A percentile compares a stretch with the other conserved stretches of the same genome.
phyloP scores from a whole-genome alignment of 1,139 yeast genomes.

The Oligophagozyma castellii region DNA sequence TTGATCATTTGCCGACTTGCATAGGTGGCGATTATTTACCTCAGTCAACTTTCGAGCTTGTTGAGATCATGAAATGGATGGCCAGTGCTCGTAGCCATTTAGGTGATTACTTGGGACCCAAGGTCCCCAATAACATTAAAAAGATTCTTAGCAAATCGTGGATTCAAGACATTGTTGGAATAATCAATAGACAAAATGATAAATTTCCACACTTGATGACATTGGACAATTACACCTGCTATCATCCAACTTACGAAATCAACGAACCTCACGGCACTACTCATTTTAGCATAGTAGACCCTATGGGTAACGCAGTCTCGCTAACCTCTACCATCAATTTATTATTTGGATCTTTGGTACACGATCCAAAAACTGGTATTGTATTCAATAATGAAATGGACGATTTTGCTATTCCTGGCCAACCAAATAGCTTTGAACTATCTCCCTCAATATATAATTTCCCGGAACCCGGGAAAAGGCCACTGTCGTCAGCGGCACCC shows the following conservation, averaged over 20 bases:
- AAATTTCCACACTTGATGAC: constrained; percentile 29
- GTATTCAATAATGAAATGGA: constrained; percentile 89
- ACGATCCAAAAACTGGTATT: constrained; percentile 72
- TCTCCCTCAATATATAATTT: constrained; percentile 72
- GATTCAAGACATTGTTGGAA: constrained; percentile 35
- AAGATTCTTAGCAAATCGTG: constrained; percentile 35
- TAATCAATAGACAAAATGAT: constrained; percentile 27
- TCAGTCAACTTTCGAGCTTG: constrained; percentile 47
- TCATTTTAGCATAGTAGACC: constrained; percentile 68
- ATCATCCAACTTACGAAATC: constrained; percentile 64
- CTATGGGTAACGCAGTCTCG: constrained; percentile 55
- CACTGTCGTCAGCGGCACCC: constrained; percentile 76
- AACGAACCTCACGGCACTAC: constrained; percentile 81
- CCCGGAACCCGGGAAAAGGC: constrained; percentile 63
- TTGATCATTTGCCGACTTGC: constrained; percentile 31
- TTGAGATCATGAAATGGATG: constrained; percentile 91
- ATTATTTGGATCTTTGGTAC: constrained; percentile 67
- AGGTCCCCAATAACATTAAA: constrained; percentile 21
- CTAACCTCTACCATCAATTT: constrained; percentile 88
- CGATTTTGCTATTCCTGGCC: constrained; percentile 66
- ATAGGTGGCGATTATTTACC: constrained; percentile 32
- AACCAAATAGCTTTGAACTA: constrained; percentile 63
- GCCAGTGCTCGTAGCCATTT: constrained; percentile 70
- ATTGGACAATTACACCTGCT: constrained; percentile 48
- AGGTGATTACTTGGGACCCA: constrained; percentile 43